Conservation (phyloP, 495 filamentous ascomycete species). For the Thermothielavioides terrestris region DNA sequence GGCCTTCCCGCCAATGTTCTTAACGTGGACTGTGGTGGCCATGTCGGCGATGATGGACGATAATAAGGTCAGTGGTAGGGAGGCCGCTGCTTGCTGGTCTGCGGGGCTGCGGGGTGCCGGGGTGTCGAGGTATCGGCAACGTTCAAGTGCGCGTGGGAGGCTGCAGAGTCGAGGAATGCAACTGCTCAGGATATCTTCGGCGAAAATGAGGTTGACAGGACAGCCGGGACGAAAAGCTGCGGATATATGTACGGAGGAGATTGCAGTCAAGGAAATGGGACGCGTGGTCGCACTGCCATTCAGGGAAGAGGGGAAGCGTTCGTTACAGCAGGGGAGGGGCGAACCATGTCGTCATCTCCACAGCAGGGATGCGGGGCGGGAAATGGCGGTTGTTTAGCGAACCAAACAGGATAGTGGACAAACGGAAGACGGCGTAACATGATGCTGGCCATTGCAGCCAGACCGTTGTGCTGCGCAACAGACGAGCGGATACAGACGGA, state of each 20-base stretch:
- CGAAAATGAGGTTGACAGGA: too few relatives aligned
- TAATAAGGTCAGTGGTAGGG: too few relatives aligned
- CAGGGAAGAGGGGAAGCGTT: neutral
- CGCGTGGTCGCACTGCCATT: slow-evolving; percentile 12
- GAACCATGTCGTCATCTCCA: slow-evolving; percentile 26
- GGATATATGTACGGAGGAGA: too few relatives aligned
- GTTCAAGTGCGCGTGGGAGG: too few relatives aligned
- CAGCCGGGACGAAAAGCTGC: too few relatives aligned
- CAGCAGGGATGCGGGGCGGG: slow-evolving; percentile 10
- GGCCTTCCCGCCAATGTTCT: slow-evolving; percentile 74
- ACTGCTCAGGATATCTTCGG: too few relatives aligned
- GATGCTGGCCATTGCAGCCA: too few relatives aligned
- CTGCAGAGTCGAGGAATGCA: too few relatives aligned
- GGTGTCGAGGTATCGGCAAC: neutral
- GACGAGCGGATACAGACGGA: too few relatives aligned
- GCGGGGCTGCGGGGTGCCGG: neutral
- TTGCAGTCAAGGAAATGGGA: neutral
- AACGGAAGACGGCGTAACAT: too few relatives aligned
- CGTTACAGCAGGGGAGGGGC: neutral
- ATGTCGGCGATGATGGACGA: slow-evolving; percentile 12
- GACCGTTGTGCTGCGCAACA: too few relatives aligned
- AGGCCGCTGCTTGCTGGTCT: slow-evolving; percentile 6
- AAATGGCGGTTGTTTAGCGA: neutral
- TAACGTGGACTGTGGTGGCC: slow-evolving; percentile 44
- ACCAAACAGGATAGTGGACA: too few relatives aligned